These are phyloP conservation scores for Pouteria glomerata DNA, from an alignment of 148 eudicot genomes.

Conservation along the genomic window DNA sequence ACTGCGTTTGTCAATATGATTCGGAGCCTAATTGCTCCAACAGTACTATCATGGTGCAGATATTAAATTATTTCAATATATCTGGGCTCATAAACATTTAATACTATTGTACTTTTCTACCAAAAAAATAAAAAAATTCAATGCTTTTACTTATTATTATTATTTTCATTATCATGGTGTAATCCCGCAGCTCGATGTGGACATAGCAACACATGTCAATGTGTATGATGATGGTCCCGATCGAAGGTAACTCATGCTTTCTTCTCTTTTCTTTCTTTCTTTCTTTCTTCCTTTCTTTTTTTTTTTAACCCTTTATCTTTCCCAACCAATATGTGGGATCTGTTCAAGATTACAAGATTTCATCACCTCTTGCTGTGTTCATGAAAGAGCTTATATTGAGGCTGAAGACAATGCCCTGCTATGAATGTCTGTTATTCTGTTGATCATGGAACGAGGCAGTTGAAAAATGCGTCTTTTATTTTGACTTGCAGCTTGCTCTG, in stretches of 20 bases:
- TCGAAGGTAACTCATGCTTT: conserved; percentile 50
- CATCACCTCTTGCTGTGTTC: too few relatives aligned
- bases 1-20: background rate
- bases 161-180: background rate
- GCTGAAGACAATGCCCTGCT: too few relatives aligned
- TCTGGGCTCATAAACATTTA: background rate
- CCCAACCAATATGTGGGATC: background rate
- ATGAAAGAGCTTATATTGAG: too few relatives aligned
- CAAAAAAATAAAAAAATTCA: too few relatives aligned
- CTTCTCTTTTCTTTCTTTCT: background rate
- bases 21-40: background rate
- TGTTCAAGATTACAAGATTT: background rate
- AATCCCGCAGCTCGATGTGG: conserved; percentile 67
- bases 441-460: background rate
- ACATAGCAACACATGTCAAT: conserved; percentile 70
- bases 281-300: background rate
- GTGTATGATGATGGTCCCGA: conserved; percentile 72
- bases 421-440: background rate
- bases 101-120: too few relatives aligned
- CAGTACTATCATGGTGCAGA: background rate
- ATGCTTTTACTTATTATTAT: too few relatives aligned
- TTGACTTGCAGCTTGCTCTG: conserved; percentile 61
- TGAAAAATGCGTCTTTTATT: background rate
- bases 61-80: background rate
- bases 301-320: too few relatives aligned